Evolutionary conservation across 208 protist species (phyloP), one percentile per base, ranked within the genome.

Genomic region (Leptomonas seymouri): DNA sequence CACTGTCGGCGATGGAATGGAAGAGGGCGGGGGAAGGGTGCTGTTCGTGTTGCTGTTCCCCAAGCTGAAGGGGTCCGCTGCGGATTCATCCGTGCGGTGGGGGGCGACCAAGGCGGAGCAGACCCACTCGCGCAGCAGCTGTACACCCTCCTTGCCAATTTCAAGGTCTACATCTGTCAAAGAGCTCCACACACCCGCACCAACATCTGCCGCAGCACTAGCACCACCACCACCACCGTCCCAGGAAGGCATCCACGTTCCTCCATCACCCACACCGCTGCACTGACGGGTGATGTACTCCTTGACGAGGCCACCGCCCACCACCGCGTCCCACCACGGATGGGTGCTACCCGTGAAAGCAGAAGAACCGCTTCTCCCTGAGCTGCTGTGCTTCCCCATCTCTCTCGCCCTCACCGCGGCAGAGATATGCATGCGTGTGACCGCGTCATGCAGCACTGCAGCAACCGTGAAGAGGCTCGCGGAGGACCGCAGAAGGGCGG

Each of bases 381-480:
- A 20, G 45, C 30, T 25, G 53, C 23, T 27, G 51, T 23, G 28
- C 44, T 42, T 8, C 25, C 0, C 14, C 2, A 23, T 1, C 20
- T 34, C 4, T 11, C 44, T 28, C 45, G 20, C 8, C 16, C 16
- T 18, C 15, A 56, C 54, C 20, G 60, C 42, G 46, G 54, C 70
- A 25, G 54, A 45, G n/a, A 59, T 23, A 16, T 30, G 18, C 53
- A 78, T 59, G 21, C 85, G 72, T n/a, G 65, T 57, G 49, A 86
- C 73, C 12, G 76, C 74, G 62, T 90, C 80, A 59, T 90, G 82
- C 53, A 93, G 42, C 50, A 93, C 73, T 1, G 84, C 82, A 7
- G 82, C 65, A 16, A 76, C 87, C 57, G 80, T 58, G n/a, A 90
- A 70, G 20, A 85, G 55, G 3, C 72, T 76, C 21, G 74, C 71